These are phyloP conservation scores for Thielaviopsis euricoi DNA, from an alignment of 2,329 filamentous ascomycete species.

Conservation along the genomic window DNA sequence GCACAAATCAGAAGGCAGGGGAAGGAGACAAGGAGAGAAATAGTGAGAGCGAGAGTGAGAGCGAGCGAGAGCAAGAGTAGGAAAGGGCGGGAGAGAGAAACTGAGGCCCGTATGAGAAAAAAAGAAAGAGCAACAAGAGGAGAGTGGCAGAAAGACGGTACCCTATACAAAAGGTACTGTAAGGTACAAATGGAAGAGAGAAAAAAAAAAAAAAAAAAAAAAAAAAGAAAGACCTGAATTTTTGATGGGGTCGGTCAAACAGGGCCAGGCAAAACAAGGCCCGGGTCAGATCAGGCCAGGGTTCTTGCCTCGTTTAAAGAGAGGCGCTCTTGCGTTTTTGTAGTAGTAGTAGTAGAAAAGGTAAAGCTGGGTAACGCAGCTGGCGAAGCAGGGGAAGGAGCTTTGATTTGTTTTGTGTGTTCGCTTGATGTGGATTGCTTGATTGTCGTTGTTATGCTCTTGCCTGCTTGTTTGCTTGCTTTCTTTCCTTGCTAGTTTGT, in stretches of 20 bases:
- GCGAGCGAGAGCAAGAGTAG: neutral
- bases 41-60: neutral
- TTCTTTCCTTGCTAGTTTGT: too few species aligned
- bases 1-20: neutral
- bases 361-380: too few species aligned
- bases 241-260: neutral
- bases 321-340: too few species aligned
- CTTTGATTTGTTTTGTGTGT: neutral
- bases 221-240: neutral
- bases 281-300: neutral
- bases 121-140: neutral
- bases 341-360: too few species aligned
- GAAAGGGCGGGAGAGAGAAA: too few species aligned
- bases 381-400: too few species aligned
- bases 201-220: neutral
- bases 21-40: neutral
- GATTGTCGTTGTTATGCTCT: neutral
- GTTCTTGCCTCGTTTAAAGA: neutral
- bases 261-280: neutral
- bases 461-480: neutral
- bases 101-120: neutral
- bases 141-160: too few species aligned
- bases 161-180: too few species aligned
- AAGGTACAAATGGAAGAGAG: neutral
- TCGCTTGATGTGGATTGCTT: neutral